Conservation (phyloP, 2,329 filamentous ascomycete genomes). For the Epichloe scottii region DNA sequence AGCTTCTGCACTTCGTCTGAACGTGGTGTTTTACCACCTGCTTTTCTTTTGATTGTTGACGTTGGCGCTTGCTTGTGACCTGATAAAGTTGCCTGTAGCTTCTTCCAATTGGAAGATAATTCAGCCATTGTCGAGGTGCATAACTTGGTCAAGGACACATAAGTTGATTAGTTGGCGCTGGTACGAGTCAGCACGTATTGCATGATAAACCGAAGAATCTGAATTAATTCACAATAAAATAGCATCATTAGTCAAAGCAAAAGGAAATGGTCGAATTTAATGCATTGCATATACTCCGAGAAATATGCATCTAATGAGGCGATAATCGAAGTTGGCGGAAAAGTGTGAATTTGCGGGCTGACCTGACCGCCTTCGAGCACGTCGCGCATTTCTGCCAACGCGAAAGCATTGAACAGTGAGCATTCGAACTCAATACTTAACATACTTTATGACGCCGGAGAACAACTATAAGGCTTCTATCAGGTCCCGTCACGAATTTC, state of each 20-base stretch:
- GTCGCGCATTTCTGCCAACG: no score
- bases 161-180: background rate
- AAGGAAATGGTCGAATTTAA: no score
- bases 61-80: constrained; percentile 26
- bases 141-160: background rate
- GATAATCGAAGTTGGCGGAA: background rate
- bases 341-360: no score
- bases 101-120: constrained; percentile 67
- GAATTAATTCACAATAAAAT: background rate
- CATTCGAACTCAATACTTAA: no score
- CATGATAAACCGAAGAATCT: background rate
- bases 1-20: constrained; percentile 19
- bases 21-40: constrained; percentile 16
- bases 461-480: background rate
- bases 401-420: no score
- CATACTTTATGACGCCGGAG: no score
- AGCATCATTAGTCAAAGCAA: background rate
- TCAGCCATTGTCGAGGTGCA: constrained; percentile 22
- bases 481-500: background rate
- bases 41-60: constrained; percentile 31
- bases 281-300: no score
- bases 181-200: background rate
- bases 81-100: constrained; percentile 52
- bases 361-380: no score
- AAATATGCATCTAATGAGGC: background rate